Evolutionary conservation across 176 grass and related monocot species (phyloP).

Genomic region (Alloteropsis semialata): DNA sequence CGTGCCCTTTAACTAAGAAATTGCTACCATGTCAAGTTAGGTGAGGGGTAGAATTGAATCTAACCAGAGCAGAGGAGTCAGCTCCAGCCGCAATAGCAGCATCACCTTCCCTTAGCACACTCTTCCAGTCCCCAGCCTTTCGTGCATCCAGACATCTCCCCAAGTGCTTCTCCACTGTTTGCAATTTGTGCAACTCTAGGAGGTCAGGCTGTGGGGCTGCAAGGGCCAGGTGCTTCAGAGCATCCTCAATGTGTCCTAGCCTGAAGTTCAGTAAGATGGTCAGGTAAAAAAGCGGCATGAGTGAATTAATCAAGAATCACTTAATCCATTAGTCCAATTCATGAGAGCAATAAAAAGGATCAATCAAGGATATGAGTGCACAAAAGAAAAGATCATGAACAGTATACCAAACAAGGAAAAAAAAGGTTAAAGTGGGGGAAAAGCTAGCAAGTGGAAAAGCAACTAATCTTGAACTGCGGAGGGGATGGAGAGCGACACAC

Average conservation of each 20-base stretch:
- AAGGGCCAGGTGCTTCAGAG: constrained; percentile 75
- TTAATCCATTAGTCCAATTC: not conserved
- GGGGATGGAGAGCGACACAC: not conserved
- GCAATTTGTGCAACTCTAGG: constrained; percentile 76
- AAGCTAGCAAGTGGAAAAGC: constrained; percentile 14
- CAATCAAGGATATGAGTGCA: not conserved
- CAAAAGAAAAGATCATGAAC: not conserved
- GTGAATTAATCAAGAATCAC: not conserved
- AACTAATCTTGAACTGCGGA: not conserved
- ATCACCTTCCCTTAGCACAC: constrained; percentile 63
- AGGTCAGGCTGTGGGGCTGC: constrained; percentile 66
- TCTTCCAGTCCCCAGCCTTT: constrained; percentile 82
- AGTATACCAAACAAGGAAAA: not conserved
- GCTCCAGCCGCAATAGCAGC: constrained; percentile 81
- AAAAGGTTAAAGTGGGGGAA: not conserved
- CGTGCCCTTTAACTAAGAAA: not conserved
- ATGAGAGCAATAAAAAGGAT: not conserved
- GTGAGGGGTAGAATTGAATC: constrained; percentile 13
- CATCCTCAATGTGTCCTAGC: constrained; percentile 82
- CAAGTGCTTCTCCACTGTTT: constrained; percentile 82
- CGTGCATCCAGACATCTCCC: constrained; percentile 72
- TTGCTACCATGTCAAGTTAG: not conserved
- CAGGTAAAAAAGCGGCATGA: constrained; percentile 23
- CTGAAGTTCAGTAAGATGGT: constrained; percentile 47
- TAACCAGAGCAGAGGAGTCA: constrained; percentile 78